Evolutionary conservation across 352 stramenopile species (phyloP), one percentile per base, ranked within the genome.

Genomic region (Phytopythium ostracodes): DNA sequence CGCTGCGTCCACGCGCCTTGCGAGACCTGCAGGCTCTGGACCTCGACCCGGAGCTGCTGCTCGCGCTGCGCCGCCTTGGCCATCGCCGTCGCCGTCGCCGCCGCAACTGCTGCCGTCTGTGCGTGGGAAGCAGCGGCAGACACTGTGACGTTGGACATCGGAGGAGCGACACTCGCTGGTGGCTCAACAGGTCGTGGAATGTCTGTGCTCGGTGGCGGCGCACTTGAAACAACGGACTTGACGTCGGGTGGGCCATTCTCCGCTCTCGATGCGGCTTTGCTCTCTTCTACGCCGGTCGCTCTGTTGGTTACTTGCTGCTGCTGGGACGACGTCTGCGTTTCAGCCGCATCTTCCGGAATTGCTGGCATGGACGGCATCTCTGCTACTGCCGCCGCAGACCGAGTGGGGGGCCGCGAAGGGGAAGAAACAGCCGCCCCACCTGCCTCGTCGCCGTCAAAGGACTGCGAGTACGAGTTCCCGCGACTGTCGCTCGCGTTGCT

Each of bases 361-460:
- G 47, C 7, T 0, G 47, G 47, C 47, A 54, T 36, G 25, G 47
- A 15, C 47, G 27, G 47, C 17, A 27, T 7, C 15, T 54, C 47
- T 2, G 18, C 27, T 22, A 14, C 33, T 12, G 33, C 33, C 33
- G 33, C 14, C 7, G 46, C 24, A 2, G 46, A 22, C 25, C 46
- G 46, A 7, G 17, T 49, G 14, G 52, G 57, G 33, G 65, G 57
- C 11, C 35, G 62, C 1, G 60, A 64, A 53, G 53, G 65, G 29
- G 59, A 64, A 27, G 49, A 35, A 12, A 8, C 14, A 0, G 25
- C 25, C 8, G 22, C 50, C 6, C 38, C 44, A 38, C 43, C 33
- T 0, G 56, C 27, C 24, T 70, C 67, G 15, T 83, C 72, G 6
- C 60, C 58, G 2, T 88, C 79, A 47, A 84, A 78, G 0, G 71